phyloP scores from a whole-genome alignment of 495 filamentous ascomycete genomes.

The Cercophora scortea region DNA sequence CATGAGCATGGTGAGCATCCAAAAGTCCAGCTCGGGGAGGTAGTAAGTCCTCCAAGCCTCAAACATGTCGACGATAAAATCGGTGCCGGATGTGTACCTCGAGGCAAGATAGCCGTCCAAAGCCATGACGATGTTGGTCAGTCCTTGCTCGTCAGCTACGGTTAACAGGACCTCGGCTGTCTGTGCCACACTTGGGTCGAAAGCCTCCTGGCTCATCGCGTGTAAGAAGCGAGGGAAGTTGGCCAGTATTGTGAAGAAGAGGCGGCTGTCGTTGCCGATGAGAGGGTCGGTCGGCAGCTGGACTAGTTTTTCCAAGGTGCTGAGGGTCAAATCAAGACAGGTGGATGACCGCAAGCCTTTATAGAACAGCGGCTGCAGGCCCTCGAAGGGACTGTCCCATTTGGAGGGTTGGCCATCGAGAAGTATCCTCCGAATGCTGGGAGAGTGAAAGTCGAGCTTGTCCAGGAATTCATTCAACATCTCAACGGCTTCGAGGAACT shows the following conservation, averaged over 20 bases:
- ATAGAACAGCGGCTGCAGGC: constrained; percentile 75
- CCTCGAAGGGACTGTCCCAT: constrained; percentile 88
- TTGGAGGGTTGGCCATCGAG: constrained; percentile 70
- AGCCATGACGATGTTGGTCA: constrained; percentile 46
- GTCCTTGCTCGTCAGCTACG: constrained; percentile 63
- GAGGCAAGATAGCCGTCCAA: constrained; percentile 63
- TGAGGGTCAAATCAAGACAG: constrained; percentile 69
- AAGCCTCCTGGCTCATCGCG: constrained; percentile 59
- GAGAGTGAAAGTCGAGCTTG: constrained; percentile 73
- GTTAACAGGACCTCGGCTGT: constrained; percentile 62
- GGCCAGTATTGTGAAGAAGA: constrained; percentile 77
- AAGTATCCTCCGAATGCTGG: constrained; percentile 57
- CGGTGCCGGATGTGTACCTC: constrained; percentile 60
- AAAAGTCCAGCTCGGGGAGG: constrained; percentile 77
- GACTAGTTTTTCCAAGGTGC: constrained; percentile 68
- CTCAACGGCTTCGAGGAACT: constrained; percentile 82
- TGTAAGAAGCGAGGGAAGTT: constrained; percentile 86
- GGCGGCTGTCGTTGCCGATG: constrained; percentile 69
- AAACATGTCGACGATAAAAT: constrained; percentile 71
- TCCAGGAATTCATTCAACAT: constrained; percentile 86
- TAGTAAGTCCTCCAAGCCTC: constrained; percentile 69
- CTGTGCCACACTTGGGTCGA: constrained; percentile 45
- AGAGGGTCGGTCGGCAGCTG: constrained; percentile 72
- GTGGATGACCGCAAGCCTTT: constrained; percentile 86
- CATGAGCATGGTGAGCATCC: constrained; percentile 81